A percentile compares a stretch with the other conserved stretches of the same genome.
Conservation (phyloP, 768 basidiomycete genomes). For the Amanita muscaria region DNA sequence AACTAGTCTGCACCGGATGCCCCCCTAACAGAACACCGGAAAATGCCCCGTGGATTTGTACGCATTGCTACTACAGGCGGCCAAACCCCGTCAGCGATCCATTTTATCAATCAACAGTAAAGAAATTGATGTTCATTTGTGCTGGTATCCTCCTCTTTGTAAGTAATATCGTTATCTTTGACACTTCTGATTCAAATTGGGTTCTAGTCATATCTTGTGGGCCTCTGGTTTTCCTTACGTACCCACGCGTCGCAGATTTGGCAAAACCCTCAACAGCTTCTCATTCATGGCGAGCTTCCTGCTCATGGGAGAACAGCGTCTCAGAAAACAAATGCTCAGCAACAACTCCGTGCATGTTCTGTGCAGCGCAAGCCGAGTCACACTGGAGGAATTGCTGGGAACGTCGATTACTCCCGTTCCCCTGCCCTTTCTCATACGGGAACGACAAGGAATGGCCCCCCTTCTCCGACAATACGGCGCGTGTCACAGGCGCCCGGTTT, state of each 20-base stretch:
- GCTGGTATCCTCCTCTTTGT: constrained; percentile 86
- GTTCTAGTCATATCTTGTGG: constrained; percentile 85
- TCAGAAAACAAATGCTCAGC: constrained; percentile 35
- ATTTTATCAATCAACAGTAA: constrained; percentile 94
- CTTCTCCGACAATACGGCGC: constrained; percentile 40
- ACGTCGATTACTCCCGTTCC: constrained; percentile 27
- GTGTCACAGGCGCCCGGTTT: constrained; percentile 45
- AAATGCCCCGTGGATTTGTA: constrained; percentile 71
- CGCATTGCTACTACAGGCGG: constrained; percentile 91
- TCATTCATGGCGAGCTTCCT: constrained; percentile 58
- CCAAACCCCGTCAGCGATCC: constrained; percentile 89
- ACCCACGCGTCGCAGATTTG: constrained; percentile 98
- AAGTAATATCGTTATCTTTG: constrained; percentile 24
- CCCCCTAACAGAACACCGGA: constrained; percentile 35
- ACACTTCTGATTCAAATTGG: neutral
- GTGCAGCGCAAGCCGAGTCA: constrained; percentile 38
- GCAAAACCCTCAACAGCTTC: constrained; percentile 89
- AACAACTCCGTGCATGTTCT: constrained; percentile 16
- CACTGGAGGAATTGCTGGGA: constrained; percentile 23
- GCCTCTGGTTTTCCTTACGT: constrained; percentile 96
- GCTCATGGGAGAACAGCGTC: constrained; percentile 54
- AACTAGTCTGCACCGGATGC: constrained; percentile 78
- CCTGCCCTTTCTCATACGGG: constrained; percentile 26
- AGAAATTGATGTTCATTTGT: constrained; percentile 93
- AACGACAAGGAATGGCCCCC: constrained; percentile 14